A percentile compares a stretch with the other conserved stretches of the same genome.
These are phyloP conservation scores for Eucalyptus microcorys DNA, from an alignment of 345 rosid genomes.

Conservation along the genomic window DNA sequence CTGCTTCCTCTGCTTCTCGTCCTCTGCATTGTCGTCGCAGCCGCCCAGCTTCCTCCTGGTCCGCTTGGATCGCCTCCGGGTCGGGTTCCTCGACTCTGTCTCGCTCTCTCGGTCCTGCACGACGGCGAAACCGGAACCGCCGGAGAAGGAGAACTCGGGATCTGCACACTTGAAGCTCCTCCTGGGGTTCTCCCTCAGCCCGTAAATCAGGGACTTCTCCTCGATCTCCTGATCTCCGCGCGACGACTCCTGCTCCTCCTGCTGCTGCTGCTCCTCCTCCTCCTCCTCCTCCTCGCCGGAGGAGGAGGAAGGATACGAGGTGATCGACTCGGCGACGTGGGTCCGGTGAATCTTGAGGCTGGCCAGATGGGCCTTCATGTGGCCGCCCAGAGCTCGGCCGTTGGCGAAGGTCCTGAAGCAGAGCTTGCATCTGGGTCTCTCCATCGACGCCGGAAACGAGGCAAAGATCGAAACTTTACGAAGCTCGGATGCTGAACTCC, in stretches of 20 bases:
- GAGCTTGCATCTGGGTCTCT: slow-evolving; percentile 75
- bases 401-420: slow-evolving; percentile 65
- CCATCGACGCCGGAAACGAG: slow-evolving; percentile 22
- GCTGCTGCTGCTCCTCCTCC: neutral
- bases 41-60: neutral
- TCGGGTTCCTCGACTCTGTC: slow-evolving; percentile 61
- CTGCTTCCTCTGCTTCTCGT: neutral
- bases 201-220: neutral
- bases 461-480: neutral
- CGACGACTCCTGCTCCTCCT: neutral
- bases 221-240: neutral
- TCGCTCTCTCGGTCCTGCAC: slow-evolving; percentile 61
- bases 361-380: slow-evolving; percentile 89
- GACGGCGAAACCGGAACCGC: slow-evolving; percentile 22
- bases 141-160: slow-evolving; percentile 45
- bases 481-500: neutral
- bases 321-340: slow-evolving; percentile 5
- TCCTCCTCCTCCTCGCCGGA: slow-evolving; percentile 13
- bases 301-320: slow-evolving; percentile 36
- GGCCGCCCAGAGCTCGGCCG: slow-evolving; percentile 93
- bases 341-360: slow-evolving; percentile 12
- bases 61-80: slow-evolving; percentile 48
- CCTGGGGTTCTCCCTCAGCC: slow-evolving; percentile 1
- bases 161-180: slow-evolving; percentile 43
- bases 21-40: neutral